Evolutionary conservation across 306 rosid genomes (phyloP).

Genomic region (Trichosanthes cucumerina): DNA sequence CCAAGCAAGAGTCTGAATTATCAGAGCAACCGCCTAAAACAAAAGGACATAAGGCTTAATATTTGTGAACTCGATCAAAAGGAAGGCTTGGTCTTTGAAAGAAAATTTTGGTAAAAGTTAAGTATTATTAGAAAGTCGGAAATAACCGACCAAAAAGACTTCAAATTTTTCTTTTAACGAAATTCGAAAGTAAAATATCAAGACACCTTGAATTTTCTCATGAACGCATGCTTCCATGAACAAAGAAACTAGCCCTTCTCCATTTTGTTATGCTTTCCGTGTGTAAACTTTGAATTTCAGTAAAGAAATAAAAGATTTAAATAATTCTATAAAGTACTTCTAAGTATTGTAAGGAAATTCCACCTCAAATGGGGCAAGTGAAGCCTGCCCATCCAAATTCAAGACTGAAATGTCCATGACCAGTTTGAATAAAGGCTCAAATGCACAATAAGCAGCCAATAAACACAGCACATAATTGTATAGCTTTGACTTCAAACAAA

Average conservation of each 20-base stretch:
- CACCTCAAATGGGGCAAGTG: conserved; percentile 90
- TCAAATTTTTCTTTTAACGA: background rate
- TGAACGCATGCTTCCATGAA: background rate
- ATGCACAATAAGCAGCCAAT: conserved; percentile 57
- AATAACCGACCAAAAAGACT: background rate
- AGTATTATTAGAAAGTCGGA: background rate
- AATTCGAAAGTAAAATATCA: background rate
- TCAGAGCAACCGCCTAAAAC: conserved; percentile 49
- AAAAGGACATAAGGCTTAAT: conserved; percentile 10
- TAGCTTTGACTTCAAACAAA: conserved; percentile 57
- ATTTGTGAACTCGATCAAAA: background rate
- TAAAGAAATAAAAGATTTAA: background rate
- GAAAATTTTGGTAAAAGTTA: background rate
- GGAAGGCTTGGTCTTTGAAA: background rate
- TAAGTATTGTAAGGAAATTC: conserved; percentile 6
- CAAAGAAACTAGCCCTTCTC: too few species aligned
- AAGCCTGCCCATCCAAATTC: conserved; percentile 67
- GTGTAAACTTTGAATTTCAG: background rate
- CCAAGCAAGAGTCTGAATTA: conserved; percentile 64
- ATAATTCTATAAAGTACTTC: too few species aligned
- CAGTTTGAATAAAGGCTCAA: conserved; percentile 72
- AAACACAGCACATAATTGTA: conserved; percentile 61
- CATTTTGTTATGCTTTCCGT: background rate
- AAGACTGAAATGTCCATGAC: conserved; percentile 63
- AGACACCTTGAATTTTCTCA: background rate